Percentiles rank a stretch among this genome's conserved stretches.
phyloP scores from a whole-genome alignment of 176 grass and related monocot genomes.

The Oryza brachyantha region DNA sequence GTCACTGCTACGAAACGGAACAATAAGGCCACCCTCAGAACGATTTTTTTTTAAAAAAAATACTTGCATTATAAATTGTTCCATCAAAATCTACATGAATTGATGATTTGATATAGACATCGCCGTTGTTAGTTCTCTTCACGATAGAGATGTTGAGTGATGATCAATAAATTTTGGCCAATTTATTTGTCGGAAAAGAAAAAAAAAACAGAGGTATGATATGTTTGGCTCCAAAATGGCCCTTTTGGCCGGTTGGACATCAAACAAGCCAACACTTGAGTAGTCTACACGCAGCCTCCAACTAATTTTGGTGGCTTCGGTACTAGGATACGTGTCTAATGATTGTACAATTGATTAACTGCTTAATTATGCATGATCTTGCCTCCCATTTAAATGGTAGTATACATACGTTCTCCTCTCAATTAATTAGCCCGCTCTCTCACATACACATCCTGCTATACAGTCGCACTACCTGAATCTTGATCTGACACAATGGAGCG shows the following conservation, averaged over 20 bases:
- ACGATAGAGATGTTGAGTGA: background rate
- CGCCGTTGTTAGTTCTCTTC: background rate
- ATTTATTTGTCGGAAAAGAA: background rate
- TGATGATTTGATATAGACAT: background rate
- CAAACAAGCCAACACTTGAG: background rate
- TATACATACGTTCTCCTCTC: too few relatives aligned
- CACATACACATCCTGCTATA: too few relatives aligned
- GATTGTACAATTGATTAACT: background rate
- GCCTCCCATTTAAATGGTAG: background rate
- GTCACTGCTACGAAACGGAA: too few relatives aligned
- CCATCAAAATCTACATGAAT: background rate
- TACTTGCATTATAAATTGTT: background rate
- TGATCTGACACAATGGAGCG: too few relatives aligned
- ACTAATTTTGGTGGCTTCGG: slow-evolving; percentile 15
- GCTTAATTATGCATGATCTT: background rate
- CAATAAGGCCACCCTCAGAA: background rate
- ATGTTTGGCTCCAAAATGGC: background rate
- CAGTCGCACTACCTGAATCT: too few relatives aligned
- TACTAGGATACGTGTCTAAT: background rate
- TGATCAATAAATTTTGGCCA: background rate
- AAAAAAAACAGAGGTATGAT: background rate
- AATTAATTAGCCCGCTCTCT: too few relatives aligned
- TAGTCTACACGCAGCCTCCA: background rate
- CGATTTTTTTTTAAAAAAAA: too few relatives aligned
- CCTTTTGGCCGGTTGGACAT: background rate